phyloP scores from a whole-genome alignment of 768 basidiomycete species.

The Chalciporus piperatus region DNA sequence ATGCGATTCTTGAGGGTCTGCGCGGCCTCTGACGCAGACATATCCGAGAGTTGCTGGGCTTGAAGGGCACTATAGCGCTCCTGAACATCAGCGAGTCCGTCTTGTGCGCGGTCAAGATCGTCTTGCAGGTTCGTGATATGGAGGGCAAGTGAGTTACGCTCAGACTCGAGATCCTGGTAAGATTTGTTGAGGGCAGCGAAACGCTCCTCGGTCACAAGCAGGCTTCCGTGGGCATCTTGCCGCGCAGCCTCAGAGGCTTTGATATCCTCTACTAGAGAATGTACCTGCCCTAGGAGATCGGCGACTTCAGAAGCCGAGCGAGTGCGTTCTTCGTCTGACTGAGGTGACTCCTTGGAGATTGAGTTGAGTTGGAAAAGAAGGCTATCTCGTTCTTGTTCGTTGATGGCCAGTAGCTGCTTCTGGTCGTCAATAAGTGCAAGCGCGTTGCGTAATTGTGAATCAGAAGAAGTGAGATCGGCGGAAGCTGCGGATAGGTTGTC shows the following conservation, averaged over 20 bases:
- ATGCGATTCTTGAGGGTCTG: slow-evolving; percentile 61
- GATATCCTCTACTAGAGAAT: slow-evolving; percentile 31
- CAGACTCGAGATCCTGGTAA: slow-evolving; percentile 57
- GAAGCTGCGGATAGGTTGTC: slow-evolving; percentile 8
- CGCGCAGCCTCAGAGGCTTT: slow-evolving; percentile 33
- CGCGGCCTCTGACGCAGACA: slow-evolving; percentile 56
- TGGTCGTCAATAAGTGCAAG: slow-evolving; percentile 20
- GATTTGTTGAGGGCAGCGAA: slow-evolving; percentile 44
- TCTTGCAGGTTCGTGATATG: slow-evolving; percentile 60
- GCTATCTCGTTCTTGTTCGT: slow-evolving; percentile 22
- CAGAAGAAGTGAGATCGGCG: slow-evolving; percentile 14
- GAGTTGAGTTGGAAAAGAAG: slow-evolving; percentile 34
- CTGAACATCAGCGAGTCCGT: slow-evolving; percentile 56
- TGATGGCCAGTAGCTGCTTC: slow-evolving; percentile 8
- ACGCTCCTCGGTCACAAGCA: slow-evolving; percentile 36
- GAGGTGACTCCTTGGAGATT: slow-evolving; percentile 35
- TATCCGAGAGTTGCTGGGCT: slow-evolving; percentile 61
- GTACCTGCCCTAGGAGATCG: slow-evolving; percentile 35
- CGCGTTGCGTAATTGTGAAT: slow-evolving; percentile 14
- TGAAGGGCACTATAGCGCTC: slow-evolving; percentile 60
- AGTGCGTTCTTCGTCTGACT: slow-evolving; percentile 22
- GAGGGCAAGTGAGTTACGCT: slow-evolving; percentile 63
- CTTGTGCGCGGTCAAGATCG: slow-evolving; percentile 52
- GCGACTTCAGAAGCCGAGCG: slow-evolving; percentile 29
- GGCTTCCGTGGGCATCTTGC: slow-evolving; percentile 33